phyloP scores from a whole-genome alignment of 1,284 basidiomycete genomes.

The Ustilago shanxiensis region DNA sequence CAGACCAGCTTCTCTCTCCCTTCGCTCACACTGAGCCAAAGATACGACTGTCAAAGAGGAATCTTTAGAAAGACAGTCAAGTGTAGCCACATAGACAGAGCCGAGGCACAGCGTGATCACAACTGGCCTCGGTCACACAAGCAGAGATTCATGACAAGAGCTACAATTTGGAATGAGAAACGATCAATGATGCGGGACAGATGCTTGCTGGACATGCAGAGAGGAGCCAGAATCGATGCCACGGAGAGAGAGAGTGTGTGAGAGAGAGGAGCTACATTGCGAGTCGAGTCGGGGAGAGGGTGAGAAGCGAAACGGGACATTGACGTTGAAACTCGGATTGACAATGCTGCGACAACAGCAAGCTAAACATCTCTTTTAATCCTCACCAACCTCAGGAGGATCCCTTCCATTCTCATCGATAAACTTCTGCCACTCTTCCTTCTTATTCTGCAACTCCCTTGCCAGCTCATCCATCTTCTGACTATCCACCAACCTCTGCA shows the following conservation, averaged over 20 bases:
- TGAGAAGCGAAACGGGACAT: too few species aligned
- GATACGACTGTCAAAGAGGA: not conserved
- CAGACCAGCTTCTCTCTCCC: not conserved
- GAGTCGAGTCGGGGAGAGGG: too few species aligned
- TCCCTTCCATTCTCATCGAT: conserved; percentile 65
- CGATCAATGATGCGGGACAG: not conserved
- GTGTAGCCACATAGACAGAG: not conserved
- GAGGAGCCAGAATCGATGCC: not conserved
- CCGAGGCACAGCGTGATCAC: not conserved
- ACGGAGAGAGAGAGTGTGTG: too few species aligned
- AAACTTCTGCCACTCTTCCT: conserved; percentile 70
- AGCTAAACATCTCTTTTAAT: not conserved
- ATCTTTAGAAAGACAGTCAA: not conserved
- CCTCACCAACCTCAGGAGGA: conserved; percentile 7
- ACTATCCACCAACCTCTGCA: conserved; percentile 59
- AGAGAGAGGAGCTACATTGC: too few species aligned
- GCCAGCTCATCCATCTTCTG: conserved; percentile 69
- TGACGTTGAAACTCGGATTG: too few species aligned
- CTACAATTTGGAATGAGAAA: not conserved
- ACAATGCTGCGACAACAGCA: too few species aligned
- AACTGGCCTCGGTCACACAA: too few species aligned
- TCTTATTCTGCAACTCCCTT: conserved; percentile 70
- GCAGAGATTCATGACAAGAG: not conserved
- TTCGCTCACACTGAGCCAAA: not conserved
- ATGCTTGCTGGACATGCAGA: not conserved